A percentile compares a stretch with the other conserved stretches of the same genome.
phyloP scores from a whole-genome alignment of 257 asterid genomes.

The Lantana camara region DNA sequence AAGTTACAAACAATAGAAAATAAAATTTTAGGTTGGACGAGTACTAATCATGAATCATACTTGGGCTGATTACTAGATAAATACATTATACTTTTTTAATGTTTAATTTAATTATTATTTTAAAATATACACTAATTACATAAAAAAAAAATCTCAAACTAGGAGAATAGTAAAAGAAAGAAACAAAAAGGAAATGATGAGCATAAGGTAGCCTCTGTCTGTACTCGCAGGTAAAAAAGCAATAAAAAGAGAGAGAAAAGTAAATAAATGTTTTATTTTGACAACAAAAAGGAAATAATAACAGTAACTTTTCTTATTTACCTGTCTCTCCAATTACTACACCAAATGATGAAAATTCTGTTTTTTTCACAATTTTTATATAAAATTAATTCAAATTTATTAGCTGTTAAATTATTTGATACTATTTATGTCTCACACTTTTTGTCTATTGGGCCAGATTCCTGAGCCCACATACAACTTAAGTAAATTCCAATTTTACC shows the following conservation, averaged over 20 bases:
- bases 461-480: no score
- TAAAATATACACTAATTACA: no score
- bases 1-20: no score
- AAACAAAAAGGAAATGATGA: conserved; percentile 16
- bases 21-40: no score
- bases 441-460: conserved; percentile 26
- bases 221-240: conserved; percentile 18
- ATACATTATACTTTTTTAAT: no score
- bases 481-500: conserved; percentile 31
- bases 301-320: not conserved
- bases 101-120: no score
- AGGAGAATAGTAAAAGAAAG: conserved; percentile 9
- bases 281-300: not conserved
- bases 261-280: conserved; percentile 18
- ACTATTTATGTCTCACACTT: no score
- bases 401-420: not conserved
- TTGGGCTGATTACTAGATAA: no score
- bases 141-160: no score
- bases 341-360: not conserved
- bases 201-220: conserved; percentile 20
- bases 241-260: not conserved
- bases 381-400: no score
- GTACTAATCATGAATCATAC: no score
- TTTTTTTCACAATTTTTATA: no score
- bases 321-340: conserved; percentile 7